Conservation (phyloP, 106 monocot genomes). For the Xerophyta viscosa region DNA sequence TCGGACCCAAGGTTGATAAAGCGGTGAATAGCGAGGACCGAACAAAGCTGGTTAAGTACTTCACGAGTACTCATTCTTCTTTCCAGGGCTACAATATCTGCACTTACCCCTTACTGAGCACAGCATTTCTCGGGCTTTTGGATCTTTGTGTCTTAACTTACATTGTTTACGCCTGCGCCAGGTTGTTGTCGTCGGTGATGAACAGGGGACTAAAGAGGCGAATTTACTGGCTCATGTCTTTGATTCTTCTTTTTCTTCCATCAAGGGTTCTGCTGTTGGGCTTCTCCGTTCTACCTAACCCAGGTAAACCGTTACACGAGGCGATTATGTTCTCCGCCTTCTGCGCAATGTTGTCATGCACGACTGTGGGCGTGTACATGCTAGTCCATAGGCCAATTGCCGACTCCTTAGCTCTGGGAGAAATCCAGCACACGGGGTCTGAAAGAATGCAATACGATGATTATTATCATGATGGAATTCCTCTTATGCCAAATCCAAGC, state of each 20-base stretch:
- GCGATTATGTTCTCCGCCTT: constrained; percentile 24
- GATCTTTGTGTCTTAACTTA: constrained; percentile 9
- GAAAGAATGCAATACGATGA: constrained; percentile 18
- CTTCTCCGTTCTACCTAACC: constrained; percentile 18
- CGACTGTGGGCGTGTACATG: constrained; percentile 9
- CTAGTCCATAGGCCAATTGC: constrained; percentile 20
- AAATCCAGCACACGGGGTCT: not conserved
- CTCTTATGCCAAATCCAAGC: constrained; percentile 19
- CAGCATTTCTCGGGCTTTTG: constrained; percentile 25
- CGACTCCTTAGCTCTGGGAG: constrained; percentile 25
- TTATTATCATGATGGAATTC: constrained; percentile 18
- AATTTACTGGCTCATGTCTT: constrained; percentile 11
- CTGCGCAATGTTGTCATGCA: constrained; percentile 8
- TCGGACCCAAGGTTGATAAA: constrained; percentile 34
- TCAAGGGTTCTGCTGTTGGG: constrained; percentile 19
- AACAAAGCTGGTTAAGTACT: constrained; percentile 45
- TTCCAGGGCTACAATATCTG: constrained; percentile 23
- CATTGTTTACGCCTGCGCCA: constrained; percentile 9
- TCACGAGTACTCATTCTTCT: constrained; percentile 22
- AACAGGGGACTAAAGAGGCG: constrained; percentile 18
- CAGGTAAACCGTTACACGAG: constrained; percentile 12
- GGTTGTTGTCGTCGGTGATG: constrained; percentile 15
- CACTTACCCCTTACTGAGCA: constrained; percentile 72
- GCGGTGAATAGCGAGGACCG: constrained; percentile 8
- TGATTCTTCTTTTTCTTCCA: constrained; percentile 8